phyloP scores from a whole-genome alignment of 441 rosid species.

The Corymbia calophylla region DNA sequence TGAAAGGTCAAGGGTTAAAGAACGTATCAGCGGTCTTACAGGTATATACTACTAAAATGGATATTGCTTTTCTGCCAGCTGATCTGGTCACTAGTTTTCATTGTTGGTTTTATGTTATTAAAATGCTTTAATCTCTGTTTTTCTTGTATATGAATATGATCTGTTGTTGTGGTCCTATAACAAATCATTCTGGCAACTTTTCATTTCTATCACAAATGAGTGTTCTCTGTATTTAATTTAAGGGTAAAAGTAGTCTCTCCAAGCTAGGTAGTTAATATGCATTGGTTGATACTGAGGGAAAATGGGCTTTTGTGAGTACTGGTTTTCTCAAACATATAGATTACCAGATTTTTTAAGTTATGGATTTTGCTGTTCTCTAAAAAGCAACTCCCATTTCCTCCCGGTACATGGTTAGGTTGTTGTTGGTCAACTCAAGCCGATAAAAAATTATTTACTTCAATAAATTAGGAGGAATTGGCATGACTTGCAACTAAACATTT shows the following conservation, averaged over 20 bases:
- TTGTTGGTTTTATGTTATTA: not conserved
- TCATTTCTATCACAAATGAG: not conserved
- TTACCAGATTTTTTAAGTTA: not conserved
- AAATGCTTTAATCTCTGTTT: not conserved
- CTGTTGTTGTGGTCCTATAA: not conserved
- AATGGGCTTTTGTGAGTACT: not conserved
- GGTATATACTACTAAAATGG: slow-evolving; percentile 32
- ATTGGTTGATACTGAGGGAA: not conserved
- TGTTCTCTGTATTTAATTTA: not conserved
- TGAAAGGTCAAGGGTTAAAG: slow-evolving; percentile 44
- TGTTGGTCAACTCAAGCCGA: not conserved
- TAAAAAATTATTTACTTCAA: not conserved
- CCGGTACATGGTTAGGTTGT: not conserved
- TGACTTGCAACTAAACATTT: not conserved
- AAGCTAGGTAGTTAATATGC: not conserved
- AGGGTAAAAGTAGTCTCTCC: not conserved
- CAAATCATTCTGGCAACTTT: not conserved
- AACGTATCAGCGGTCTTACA: slow-evolving; percentile 68
- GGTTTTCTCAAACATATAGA: not conserved
- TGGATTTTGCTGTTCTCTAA: not conserved
- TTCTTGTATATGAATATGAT: not conserved
- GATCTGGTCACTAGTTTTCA: not conserved
- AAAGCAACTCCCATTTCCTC: not conserved
- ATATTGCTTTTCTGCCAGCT: not conserved
- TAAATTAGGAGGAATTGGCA: not conserved